Conservation (phyloP, 768 basidiomycete species). For the Boletus coccyginus region DNA sequence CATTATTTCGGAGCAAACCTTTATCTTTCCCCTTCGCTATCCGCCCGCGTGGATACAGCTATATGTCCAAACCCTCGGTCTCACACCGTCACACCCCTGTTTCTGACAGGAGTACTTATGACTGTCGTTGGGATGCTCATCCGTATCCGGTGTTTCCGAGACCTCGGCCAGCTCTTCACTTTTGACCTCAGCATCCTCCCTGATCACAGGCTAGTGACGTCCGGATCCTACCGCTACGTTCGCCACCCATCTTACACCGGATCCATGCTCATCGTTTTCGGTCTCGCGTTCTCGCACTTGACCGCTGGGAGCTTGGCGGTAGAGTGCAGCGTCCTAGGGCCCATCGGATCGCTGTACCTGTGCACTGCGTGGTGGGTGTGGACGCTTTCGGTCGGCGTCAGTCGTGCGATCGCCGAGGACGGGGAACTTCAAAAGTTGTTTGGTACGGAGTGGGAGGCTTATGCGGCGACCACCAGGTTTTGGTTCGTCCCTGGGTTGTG, state of each 20-base stretch:
- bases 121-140: constrained; percentile 45
- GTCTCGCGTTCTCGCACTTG: constrained; percentile 45
- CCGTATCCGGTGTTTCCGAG: constrained; percentile 51
- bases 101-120: constrained; percentile 43
- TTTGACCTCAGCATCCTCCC: constrained; percentile 58
- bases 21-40: constrained; percentile 30
- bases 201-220: constrained; percentile 48
- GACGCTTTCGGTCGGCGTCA: constrained; percentile 47
- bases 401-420: constrained; percentile 51
- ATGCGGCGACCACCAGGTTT: constrained; percentile 42
- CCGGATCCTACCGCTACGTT: constrained; percentile 49
- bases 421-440: constrained; percentile 46
- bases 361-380: constrained; percentile 49
- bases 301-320: constrained; percentile 47
- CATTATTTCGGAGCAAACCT: constrained; percentile 27
- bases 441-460: constrained; percentile 46
- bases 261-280: constrained; percentile 47
- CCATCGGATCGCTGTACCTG: constrained; percentile 31
- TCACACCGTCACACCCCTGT: constrained; percentile 38
- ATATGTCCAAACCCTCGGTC: constrained; percentile 31
- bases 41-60: constrained; percentile 32
- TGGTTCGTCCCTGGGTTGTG: constrained; percentile 51
- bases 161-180: constrained; percentile 54
- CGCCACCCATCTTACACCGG: constrained; percentile 58
- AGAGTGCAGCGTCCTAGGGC: constrained; percentile 34